Base-by-base conservation (phyloP, 805 yeast genomes). In the Pichia kluyveri region DNA sequence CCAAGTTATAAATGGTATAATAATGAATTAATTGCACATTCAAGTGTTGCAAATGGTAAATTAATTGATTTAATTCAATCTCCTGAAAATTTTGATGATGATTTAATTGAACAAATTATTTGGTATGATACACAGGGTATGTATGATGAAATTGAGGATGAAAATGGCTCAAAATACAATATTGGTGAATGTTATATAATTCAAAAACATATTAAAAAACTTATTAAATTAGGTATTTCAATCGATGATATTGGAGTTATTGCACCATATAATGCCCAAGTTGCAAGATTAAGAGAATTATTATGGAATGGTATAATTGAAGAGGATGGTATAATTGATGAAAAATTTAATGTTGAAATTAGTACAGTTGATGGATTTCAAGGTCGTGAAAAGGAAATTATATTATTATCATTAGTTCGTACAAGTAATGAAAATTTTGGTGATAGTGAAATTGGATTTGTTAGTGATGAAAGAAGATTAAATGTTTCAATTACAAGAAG, bases 71-170 rank as follows among this genome's bases (percentile, higher is more conserved):
- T 90, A 23, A 18, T 12, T 4, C 18, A 31, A 30, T 19, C 30
- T 15, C 23, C 36, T 17, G 34, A 34, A 18, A 12, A 30, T 1
- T 7, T 40, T 10, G 27, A 34, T 17, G 36, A 38, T 15, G 30
- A 77, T 10, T 78, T 91, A 0, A 62, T 61, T 1, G 68, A 69
- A 1, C 77, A 82, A 2, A 60, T 83, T 0, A 68, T 88, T 1
- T 90, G 96, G 96, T 82, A 83, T 54, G 98, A 93, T 58, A 93
- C 98, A 0, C 93, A 88, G 66, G 96, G 96, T 17, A 96, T 88
- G 8, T 85, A 82, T 37, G 97, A 90, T 59, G 68, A 69, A 48
- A 70, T 72, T 17, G 71, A 69, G 14, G 63, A 63, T 6, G 67
- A 64, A 1, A 8, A 36, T 5, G 46, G 72, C 0, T 86, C 96